Conservation (phyloP, 148 eudicot species). For the Rhododendron kiyosumense region DNA sequence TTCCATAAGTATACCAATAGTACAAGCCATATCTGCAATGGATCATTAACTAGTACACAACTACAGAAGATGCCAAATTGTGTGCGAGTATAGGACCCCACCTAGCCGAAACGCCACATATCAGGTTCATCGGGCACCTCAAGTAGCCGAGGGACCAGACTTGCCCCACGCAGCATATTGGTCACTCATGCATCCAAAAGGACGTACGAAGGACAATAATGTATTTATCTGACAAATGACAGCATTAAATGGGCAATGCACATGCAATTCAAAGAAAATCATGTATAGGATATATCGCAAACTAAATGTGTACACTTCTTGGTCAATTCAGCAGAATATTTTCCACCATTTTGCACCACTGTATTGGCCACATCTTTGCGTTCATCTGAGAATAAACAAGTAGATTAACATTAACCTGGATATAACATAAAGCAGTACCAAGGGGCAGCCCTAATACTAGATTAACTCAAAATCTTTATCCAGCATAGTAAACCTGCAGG, state of each 20-base stretch:
- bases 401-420: not conserved
- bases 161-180: not conserved
- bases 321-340: slow-evolving; percentile 91
- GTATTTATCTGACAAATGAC: not conserved
- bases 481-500: slow-evolving; percentile 58
- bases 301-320: slow-evolving; percentile 84
- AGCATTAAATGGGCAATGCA: not conserved
- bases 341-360: slow-evolving; percentile 83
- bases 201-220: not conserved
- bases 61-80: not conserved
- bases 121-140: not conserved
- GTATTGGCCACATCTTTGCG: slow-evolving; percentile 89
- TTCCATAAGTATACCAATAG: not conserved
- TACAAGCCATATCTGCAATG: not conserved
- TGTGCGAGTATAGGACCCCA: not conserved
- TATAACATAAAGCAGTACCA: not conserved
- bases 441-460: not conserved
- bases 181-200: not conserved
- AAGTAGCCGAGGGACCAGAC: not conserved
- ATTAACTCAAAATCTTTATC: not conserved
- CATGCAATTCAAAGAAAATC: not conserved
- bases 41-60: not conserved
- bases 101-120: not conserved
- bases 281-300: slow-evolving; percentile 83
- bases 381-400: slow-evolving; percentile 43